A percentile compares a stretch with the other conserved stretches of the same genome.
Conservation (phyloP, 192 early-diverging fungal genomes). For the Gaertneriomyces semiglobifer region DNA sequence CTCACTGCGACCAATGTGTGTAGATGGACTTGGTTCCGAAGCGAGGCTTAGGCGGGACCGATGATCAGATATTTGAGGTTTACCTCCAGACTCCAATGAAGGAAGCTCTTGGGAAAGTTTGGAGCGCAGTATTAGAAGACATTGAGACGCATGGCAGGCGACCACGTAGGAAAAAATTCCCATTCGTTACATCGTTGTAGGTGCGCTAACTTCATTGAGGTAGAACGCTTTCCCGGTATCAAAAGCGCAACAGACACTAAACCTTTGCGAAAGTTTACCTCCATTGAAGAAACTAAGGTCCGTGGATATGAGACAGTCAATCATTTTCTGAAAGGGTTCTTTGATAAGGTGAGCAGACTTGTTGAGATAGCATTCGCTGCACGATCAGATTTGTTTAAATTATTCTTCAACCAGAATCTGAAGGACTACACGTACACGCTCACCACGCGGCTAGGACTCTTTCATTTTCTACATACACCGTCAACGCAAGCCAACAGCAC, state of each 20-base stretch:
- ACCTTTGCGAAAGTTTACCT: conserved; percentile 13
- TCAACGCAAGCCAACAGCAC: neutral
- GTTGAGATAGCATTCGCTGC: neutral
- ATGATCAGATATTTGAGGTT: conserved; percentile 52
- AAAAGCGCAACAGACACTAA: no score
- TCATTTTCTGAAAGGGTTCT: conserved; percentile 48
- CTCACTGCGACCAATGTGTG: neutral
- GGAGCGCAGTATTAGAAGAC: no score
- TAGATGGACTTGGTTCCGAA: conserved; percentile 51
- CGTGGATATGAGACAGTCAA: conserved; percentile 44
- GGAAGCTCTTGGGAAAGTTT: conserved; percentile 37
- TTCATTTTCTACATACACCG: conserved; percentile 39
- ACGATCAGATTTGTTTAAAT: neutral
- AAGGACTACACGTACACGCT: conserved; percentile 51
- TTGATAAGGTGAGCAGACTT: conserved; percentile 42
- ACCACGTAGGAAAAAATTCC: no score
- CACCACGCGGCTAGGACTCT: conserved; percentile 38
- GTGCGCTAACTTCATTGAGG: conserved; percentile 3
- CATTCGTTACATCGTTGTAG: neutral
- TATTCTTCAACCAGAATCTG: conserved; percentile 40
- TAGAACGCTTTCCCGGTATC: neutral
- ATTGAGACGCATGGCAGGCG: no score
- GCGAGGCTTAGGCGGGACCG: conserved; percentile 47
- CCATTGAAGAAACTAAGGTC: conserved; percentile 28
- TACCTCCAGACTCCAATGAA: conserved; percentile 40